Evolutionary conservation across 305 asterid genomes (phyloP), one percentile per base, ranked within the genome.

Genomic region (Coffea humblotiana): DNA sequence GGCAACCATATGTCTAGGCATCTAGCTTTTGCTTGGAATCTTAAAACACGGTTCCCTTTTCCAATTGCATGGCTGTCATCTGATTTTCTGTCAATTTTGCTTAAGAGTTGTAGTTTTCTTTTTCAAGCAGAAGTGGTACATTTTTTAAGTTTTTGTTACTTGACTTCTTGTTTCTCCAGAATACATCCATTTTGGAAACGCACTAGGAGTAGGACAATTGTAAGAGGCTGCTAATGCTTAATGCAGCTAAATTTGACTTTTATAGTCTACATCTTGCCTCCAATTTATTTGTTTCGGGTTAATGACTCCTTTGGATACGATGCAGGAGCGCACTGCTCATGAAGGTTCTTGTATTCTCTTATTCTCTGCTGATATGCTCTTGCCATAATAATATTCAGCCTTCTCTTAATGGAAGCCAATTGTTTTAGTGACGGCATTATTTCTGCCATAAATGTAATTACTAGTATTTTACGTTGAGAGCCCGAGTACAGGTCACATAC

Each of bases 161-260:
- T 25, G 25, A 54, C 61, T 58, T 19, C 64, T 19, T 1, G 29
- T 10, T 63, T 8, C 13, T 66, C 71, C 15, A 64, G 69, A 25
- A n/a, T 25, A 27, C 69, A 64, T 64, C 69, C 40, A 66, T 66
- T 14, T 29, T 66, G 71, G 43, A 27, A 66, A 4, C 66, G n/a
- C 32, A 23, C 66, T 23, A n/a, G 12, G 12, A 23, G 32, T n/a
- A 23, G 65, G 65, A 60, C 23, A 8, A 52, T 14, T 32, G 9
- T 18, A 67, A 8, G 7, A 29, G 70, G 72, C 72, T 68, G 72
- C 72, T 37, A 66, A 68, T 35, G 72, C 25, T 10, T 19, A 68
- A 35, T 68, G 72, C 25, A 35, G 72, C 72, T 35, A 68, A 35
- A 68, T 68, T 68, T 68, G 72, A 68, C 72, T 68, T 67, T 23